Percentiles rank a stretch among this genome's conserved stretches.
These are phyloP conservation scores for Phragmites australis DNA, from an alignment of 176 grass and related monocot species.

Conservation along the genomic window DNA sequence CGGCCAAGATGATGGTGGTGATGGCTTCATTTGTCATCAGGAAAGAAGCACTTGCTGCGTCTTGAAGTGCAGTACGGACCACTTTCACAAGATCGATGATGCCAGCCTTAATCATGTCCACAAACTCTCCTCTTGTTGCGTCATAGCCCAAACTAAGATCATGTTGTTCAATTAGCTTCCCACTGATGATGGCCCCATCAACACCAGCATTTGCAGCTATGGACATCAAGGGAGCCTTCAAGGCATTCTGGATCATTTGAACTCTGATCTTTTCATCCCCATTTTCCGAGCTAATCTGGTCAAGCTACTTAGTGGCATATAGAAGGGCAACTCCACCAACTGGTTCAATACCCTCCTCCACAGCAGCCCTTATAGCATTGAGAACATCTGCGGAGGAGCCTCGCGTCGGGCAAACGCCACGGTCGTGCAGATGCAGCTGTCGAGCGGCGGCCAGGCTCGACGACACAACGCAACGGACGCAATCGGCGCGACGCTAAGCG, in stretches of 20 bases:
- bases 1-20: no score
- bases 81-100: constrained; percentile 91
- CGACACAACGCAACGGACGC: no score
- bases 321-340: constrained; percentile 90
- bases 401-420: no score
- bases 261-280: constrained; percentile 86
- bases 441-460: no score
- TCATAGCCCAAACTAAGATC: constrained; percentile 77
- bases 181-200: constrained; percentile 71
- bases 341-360: no score
- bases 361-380: no score
- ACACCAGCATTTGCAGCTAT: constrained; percentile 81
- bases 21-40: no score
- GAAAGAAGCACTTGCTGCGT: constrained; percentile 91
- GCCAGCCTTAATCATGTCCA: constrained; percentile 93
- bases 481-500: no score
- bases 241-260: constrained; percentile 89
- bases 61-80: constrained; percentile 77
- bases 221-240: constrained; percentile 77
- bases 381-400: no score
- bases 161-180: constrained; percentile 95
- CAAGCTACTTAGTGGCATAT: constrained; percentile 80
- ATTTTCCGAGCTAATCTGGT: constrained; percentile 67
- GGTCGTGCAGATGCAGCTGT: no score
- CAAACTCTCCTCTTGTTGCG: constrained; percentile 87